Evolutionary conservation across 495 filamentous ascomycete species (phyloP), one percentile per base, ranked within the genome.

Genomic region (Lasiosphaeris hirsuta): DNA sequence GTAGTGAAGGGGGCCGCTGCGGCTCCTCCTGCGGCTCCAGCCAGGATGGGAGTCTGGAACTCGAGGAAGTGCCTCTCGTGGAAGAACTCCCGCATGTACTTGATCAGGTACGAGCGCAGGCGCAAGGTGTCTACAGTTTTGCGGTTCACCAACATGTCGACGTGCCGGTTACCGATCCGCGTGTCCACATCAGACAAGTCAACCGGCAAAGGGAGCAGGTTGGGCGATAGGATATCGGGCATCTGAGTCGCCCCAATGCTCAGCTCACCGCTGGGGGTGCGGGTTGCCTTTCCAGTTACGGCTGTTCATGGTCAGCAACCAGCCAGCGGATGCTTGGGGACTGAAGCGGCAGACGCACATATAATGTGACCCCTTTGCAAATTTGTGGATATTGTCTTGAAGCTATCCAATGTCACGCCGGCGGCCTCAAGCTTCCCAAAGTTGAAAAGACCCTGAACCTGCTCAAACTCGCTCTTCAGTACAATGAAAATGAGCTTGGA

Each of bases 21-120:
- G 15, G 94, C 94, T 33, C 94, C 94, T 55, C 90, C 86, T 10
- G 90, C 89, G 39, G 79, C 75, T 23, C 83, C 81, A 1, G 86
- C 84, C 18, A 98, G 76, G 42, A 97, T 90, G 7, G 94, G 94
- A 1, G 94, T 98, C 60, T 86, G 87, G 34, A 97, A 90, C 69
- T 97, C 89, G 57, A 90, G 76, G 61, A 96, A 96, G 18, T 80
- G 78, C 10, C 82, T 73, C 19, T 85, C 78, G 39, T 86, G 66
- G 49, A 98, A 79, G 69, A 88, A 91, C 44, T 85, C 78, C 42
- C 89, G 86, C 38, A 97, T 70, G 59, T 85, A 81, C 46, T 86
- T 84, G 44, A 89, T 83, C 45, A 98, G 82, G 30, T 84, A 74
- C 3, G 90, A 87, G 23, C 93, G 85, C 19, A 93, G 76, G 35